A percentile compares a stretch with the other conserved stretches of the same genome.
phyloP scores from a whole-genome alignment of 1,139 yeast species.

The Hemisphaericaspora xylanilytica region DNA sequence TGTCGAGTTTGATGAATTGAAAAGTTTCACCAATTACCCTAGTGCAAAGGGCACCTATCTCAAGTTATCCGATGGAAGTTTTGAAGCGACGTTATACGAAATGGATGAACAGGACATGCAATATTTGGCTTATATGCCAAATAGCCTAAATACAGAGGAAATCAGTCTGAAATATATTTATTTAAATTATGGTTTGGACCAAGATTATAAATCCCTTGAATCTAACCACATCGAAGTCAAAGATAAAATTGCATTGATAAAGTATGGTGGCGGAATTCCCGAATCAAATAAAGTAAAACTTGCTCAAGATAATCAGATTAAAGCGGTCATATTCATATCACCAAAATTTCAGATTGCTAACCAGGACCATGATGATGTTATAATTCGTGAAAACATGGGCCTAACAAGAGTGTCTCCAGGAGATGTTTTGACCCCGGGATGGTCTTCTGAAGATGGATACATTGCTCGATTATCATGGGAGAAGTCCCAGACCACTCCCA shows the following conservation, averaged over 20 bases:
- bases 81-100: slow-evolving; percentile 39
- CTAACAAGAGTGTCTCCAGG: slow-evolving; percentile 69
- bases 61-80: slow-evolving; percentile 33
- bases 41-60: slow-evolving; percentile 27
- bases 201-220: slow-evolving; percentile 52
- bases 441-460: slow-evolving; percentile 52
- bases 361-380: slow-evolving; percentile 35
- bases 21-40: slow-evolving; percentile 61
- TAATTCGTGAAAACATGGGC: slow-evolving; percentile 66
- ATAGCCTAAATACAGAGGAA: slow-evolving; percentile 48
- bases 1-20: slow-evolving; percentile 50
- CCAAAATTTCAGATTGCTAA: slow-evolving; percentile 20
- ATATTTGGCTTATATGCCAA: slow-evolving; percentile 61
- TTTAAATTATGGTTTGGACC: slow-evolving; percentile 57
- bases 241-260: slow-evolving; percentile 55
- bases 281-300: slow-evolving; percentile 37
- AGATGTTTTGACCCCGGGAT: slow-evolving; percentile 77
- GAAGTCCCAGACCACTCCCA: slow-evolving; percentile 56
- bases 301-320: slow-evolving; percentile 32
- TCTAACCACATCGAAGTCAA: slow-evolving; percentile 33
- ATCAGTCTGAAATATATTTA: slow-evolving; percentile 56
- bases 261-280: slow-evolving; percentile 52
- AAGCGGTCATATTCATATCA: slow-evolving; percentile 39
- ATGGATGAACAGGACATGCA: slow-evolving; percentile 33
- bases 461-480: slow-evolving; percentile 40